These are phyloP conservation scores for Cadophora luteo-olivacea DNA, from an alignment of 2,329 filamentous ascomycete genomes.

Conservation along the genomic window DNA sequence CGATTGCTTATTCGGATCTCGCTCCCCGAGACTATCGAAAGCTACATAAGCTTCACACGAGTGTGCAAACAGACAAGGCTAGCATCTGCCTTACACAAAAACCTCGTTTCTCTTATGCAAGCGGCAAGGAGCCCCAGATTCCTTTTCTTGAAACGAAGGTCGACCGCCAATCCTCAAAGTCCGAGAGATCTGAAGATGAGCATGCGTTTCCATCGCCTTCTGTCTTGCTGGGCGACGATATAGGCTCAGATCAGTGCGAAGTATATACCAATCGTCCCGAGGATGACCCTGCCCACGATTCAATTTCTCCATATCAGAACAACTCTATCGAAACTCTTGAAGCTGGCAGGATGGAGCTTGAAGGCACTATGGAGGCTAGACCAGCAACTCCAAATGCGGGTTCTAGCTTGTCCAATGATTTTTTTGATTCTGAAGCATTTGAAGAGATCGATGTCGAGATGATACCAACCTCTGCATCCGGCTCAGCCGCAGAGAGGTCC, in stretches of 20 bases:
- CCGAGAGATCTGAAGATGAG: constrained; percentile 35
- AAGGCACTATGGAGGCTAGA: constrained; percentile 31
- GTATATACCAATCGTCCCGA: neutral
- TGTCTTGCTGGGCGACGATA: constrained; percentile 36
- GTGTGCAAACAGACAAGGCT: constrained; percentile 35
- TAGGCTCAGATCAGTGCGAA: neutral
- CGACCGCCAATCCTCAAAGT: neutral
- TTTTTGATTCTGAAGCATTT: constrained; percentile 40
- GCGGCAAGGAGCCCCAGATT: constrained; percentile 34
- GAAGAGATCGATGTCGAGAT: constrained; percentile 19
- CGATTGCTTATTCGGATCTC: constrained; percentile 31
- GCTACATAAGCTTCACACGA: constrained; percentile 43
- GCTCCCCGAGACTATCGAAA: constrained; percentile 40
- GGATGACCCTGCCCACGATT: neutral
- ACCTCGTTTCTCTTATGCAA: constrained; percentile 38
- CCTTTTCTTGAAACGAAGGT: constrained; percentile 32
- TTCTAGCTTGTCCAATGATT: constrained; percentile 37
- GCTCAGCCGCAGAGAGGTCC: neutral
- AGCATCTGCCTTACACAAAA: constrained; percentile 40
- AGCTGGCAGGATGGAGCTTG: constrained; percentile 38
- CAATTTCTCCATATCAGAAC: neutral
- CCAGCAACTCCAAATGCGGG: constrained; percentile 26
- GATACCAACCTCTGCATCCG: neutral
- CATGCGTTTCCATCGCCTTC: constrained; percentile 49
- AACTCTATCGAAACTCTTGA: constrained; percentile 35